These are phyloP conservation scores for Microcyclospora tardicrescens DNA, from an alignment of 2,329 filamentous ascomycete genomes.

Conservation along the genomic window DNA sequence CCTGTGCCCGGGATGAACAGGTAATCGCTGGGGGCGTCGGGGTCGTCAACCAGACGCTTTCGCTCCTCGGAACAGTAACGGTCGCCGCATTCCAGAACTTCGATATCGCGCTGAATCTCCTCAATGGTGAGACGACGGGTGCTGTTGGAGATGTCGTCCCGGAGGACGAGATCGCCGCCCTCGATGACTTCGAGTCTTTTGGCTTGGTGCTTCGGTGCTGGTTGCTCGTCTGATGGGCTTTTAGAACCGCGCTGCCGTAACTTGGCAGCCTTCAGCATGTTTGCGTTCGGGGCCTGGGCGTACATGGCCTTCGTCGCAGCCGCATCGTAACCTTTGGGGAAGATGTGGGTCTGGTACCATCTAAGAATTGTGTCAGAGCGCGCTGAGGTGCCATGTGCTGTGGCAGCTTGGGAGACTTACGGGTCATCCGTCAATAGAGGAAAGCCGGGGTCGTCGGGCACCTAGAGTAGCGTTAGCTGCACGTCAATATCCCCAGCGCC, in stretches of 20 bases:
- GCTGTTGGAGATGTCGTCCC: conserved; percentile 1
- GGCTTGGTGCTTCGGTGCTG: conserved; percentile 1
- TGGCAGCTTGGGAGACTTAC: neutral
- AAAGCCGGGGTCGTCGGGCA: conserved; percentile 2
- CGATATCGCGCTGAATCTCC: conserved; percentile 1
- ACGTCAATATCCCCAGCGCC: no score
- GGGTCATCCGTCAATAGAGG: conserved; percentile 1
- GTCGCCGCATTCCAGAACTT: conserved; percentile 1
- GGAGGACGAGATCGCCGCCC: conserved; percentile 1
- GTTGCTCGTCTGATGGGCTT: neutral
- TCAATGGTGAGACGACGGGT: conserved; percentile 2
- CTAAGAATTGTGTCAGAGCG: no score
- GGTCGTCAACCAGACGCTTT: no score
- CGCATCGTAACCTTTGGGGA: neutral
- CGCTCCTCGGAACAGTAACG: neutral
- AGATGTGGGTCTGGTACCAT: conserved; percentile 1
- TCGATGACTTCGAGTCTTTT: neutral
- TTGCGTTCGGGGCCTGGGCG: no score
- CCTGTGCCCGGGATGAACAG: no score
- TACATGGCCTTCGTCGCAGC: no score
- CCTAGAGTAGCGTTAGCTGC: no score
- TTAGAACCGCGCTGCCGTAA: no score
- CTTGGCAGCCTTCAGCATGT: no score
- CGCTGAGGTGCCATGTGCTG: no score
- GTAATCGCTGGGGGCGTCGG: no score